A percentile compares a stretch with the other conserved stretches of the same genome.
phyloP scores from a whole-genome alignment of 1,284 basidiomycete genomes.

The Macrocystidia cucumis region DNA sequence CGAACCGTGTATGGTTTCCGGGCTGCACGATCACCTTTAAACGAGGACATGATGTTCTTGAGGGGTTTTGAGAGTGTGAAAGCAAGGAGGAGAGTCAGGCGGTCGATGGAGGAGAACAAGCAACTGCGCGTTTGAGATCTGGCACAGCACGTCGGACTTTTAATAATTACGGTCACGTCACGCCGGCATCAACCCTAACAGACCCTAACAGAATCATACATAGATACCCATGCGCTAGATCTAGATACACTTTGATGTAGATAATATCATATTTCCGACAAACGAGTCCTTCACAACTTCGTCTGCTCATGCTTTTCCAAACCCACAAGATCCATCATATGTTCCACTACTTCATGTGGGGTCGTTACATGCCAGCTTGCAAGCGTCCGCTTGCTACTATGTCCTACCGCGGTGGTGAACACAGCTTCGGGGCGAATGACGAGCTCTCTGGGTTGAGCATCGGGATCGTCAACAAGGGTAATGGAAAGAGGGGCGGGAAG shows the following conservation, averaged over 20 bases:
- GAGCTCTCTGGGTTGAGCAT: conserved; percentile 47
- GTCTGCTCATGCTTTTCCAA: no score
- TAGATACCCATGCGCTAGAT: no score
- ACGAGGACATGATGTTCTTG: conserved; percentile 23
- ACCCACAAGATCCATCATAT: conserved; percentile 49
- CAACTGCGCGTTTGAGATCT: no score
- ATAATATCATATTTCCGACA: no score
- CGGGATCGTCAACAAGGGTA: conserved; percentile 40
- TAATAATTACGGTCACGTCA: no score
- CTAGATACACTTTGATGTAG: no score
- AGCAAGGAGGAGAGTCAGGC: conserved; percentile 4
- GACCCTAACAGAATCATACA: no score
- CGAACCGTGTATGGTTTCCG: conserved; percentile 47
- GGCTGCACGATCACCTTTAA: conserved; percentile 17
- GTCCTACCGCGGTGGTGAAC: conserved; percentile 86
- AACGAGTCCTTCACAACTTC: no score
- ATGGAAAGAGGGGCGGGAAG: conserved; percentile 74
- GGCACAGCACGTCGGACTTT: no score
- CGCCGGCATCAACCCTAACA: no score
- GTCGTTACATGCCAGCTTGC: conserved; percentile 87
- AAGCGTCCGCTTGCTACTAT: conserved; percentile 80
- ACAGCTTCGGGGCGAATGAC: conserved; percentile 61
- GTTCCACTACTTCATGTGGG: conserved; percentile 66
- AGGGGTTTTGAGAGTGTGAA: conserved; percentile 5
- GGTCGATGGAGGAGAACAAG: no score